Conservation (phyloP, 257 asterid species). For the Lithospermum erythrorhizon region DNA sequence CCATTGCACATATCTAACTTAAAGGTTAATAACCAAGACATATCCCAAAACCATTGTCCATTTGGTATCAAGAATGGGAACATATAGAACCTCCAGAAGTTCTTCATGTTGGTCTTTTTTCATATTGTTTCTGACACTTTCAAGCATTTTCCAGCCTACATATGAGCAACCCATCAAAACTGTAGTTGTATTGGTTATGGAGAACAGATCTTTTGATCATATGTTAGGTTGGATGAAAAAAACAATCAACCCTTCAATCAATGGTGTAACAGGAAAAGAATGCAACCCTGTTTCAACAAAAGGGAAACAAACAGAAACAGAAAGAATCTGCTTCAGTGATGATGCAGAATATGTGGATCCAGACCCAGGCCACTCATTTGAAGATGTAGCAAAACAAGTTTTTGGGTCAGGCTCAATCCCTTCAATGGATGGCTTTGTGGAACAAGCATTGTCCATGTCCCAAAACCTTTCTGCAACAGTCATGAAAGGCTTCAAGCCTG, state of each 20-base stretch:
- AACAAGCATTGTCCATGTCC: conserved; percentile 42
- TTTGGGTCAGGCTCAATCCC: conserved; percentile 35
- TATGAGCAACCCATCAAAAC: conserved; percentile 43
- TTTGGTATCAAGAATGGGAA: conserved; percentile 12
- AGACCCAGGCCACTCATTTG: conserved; percentile 69
- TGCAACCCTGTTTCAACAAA: conserved; percentile 38
- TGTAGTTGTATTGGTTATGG: conserved; percentile 49
- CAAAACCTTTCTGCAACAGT: conserved; percentile 36
- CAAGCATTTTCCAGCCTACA: conserved; percentile 14
- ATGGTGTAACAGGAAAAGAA: conserved; percentile 58
- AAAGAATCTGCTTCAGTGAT: conserved; percentile 39
- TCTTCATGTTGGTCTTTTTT: conserved; percentile 11
- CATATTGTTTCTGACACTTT: conserved; percentile 21
- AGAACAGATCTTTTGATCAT: conserved; percentile 66
- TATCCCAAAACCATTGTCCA: neutral
- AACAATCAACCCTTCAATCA: conserved; percentile 43
- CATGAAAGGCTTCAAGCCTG: conserved; percentile 53
- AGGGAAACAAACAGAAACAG: conserved; percentile 7
- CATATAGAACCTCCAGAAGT: conserved; percentile 3
- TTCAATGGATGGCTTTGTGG: conserved; percentile 58
- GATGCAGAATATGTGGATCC: conserved; percentile 60
- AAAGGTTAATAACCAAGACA: neutral
- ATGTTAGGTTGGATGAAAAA: conserved; percentile 74
- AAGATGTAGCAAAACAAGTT: conserved; percentile 23
- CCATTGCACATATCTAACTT: neutral